Evolutionary conservation across 2,329 filamentous ascomycete species (phyloP).

Genomic region (Thelonectria rubi): DNA sequence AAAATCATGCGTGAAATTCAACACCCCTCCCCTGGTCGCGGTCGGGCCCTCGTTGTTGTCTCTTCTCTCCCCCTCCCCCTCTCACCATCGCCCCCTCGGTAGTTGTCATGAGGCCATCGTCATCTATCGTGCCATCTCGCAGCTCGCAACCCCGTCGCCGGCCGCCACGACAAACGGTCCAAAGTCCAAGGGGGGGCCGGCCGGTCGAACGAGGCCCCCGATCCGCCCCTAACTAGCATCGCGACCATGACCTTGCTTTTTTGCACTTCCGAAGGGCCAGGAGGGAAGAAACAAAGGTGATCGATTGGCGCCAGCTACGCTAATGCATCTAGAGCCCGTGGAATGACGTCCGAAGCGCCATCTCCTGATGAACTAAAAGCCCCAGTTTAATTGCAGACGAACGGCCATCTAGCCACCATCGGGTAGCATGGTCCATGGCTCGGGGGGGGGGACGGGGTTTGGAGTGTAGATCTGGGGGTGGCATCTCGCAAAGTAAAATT

Average conservation of each 20-base stretch:
- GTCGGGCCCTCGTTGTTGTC: background rate
- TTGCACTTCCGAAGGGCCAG: too few relatives aligned
- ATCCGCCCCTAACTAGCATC: conserved; percentile 1
- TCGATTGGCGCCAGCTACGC: conserved; percentile 4
- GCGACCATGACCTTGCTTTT: conserved; percentile 5
- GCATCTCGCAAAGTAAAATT: too few relatives aligned
- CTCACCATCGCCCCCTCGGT: background rate
- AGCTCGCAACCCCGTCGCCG: background rate
- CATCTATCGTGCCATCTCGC: too few relatives aligned
- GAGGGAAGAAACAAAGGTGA: background rate
- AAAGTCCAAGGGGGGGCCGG: background rate
- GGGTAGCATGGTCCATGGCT: background rate
- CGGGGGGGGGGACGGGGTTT: background rate
- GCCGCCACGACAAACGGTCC: background rate
- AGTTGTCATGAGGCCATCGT: background rate
- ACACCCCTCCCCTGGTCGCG: too few relatives aligned
- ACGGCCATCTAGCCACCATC: background rate
- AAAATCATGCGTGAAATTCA: background rate
- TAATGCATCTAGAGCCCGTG: conserved; percentile 3
- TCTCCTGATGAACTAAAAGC: conserved; percentile 10
- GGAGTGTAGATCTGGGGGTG: background rate
- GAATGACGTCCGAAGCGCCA: background rate
- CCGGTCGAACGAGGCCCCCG: background rate
- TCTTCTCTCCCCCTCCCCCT: conserved; percentile 2
- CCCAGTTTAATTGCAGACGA: background rate